Evolutionary conservation across 176 grass and related monocot genomes (phyloP).

Genomic region (Tuctoria greenei): DNA sequence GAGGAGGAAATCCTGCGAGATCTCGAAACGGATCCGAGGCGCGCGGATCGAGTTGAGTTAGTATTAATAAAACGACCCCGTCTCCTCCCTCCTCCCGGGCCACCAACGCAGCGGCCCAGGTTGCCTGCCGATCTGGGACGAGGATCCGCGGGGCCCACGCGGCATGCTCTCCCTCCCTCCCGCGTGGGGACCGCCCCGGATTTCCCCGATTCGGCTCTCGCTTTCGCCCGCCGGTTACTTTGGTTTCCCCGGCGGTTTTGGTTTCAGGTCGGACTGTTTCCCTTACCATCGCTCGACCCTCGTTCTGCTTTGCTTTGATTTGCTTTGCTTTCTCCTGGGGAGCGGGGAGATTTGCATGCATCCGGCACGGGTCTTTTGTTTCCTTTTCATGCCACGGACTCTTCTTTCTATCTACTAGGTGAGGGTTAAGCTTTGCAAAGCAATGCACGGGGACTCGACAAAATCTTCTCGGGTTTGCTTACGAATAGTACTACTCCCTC

Average conservation of each 20-base stretch:
- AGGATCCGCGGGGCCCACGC: constrained; percentile 41
- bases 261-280: neutral
- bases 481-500: too few relatives aligned
- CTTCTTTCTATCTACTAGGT: neutral
- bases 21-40: constrained; percentile 44
- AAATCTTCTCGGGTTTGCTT: neutral
- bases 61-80: too few relatives aligned
- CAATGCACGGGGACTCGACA: too few relatives aligned
- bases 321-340: too few relatives aligned
- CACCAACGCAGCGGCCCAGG: neutral
- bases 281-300: too few relatives aligned
- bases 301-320: neutral
- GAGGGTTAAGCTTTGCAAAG: neutral
- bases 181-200: constrained; percentile 37
- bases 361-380: neutral
- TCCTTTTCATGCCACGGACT: neutral
- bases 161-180: neutral
- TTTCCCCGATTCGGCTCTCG: constrained; percentile 42
- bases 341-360: constrained; percentile 31
- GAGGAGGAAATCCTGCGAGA: constrained; percentile 44
- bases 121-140: constrained; percentile 21
- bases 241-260: neutral
- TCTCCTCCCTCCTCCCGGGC: accelerated
- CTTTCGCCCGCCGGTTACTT: constrained; percentile 27
- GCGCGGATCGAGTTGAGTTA: constrained; percentile 39